These are phyloP conservation scores for Leucocoprinus sp. DNA, from an alignment of 768 basidiomycete genomes.

Conservation along the genomic window DNA sequence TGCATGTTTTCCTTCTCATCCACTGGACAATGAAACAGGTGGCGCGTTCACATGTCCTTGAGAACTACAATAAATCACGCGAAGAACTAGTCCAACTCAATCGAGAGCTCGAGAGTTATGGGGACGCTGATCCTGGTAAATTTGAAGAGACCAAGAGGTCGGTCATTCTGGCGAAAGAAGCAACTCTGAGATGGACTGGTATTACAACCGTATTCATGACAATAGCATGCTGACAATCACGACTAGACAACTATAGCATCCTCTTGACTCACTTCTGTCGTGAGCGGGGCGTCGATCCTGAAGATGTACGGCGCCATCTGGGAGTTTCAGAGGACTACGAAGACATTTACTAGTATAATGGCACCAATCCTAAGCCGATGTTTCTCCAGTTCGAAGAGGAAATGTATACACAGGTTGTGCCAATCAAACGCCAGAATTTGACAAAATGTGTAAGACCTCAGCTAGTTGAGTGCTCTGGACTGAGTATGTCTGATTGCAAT, in stretches of 20 bases:
- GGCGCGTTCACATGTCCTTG: constrained; percentile 6
- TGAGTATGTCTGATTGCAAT: too few species aligned
- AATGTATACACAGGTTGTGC: constrained; percentile 1
- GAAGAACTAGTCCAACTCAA: constrained; percentile 39
- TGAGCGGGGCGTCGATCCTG: constrained; percentile 46
- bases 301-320: constrained; percentile 60
- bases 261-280: constrained; percentile 59
- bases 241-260: constrained; percentile 61
- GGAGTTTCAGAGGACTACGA: constrained; percentile 70
- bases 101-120: constrained; percentile 69
- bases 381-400: constrained; percentile 2
- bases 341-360: constrained; percentile 42
- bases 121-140: constrained; percentile 77
- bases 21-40: background rate
- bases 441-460: too few species aligned
- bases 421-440: too few species aligned
- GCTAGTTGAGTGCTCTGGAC: too few species aligned
- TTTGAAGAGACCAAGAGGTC: constrained; percentile 73
- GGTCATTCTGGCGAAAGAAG: constrained; percentile 71
- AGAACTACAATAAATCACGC: constrained; percentile 41
- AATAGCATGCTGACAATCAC: background rate
- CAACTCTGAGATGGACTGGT: constrained; percentile 87
- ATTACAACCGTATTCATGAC: constrained; percentile 17
- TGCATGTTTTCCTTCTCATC: background rate
- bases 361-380: constrained; percentile 6